These are phyloP conservation scores for Tripterygium wilfordii DNA, from an alignment of 177 flowering plant species.

Conservation along the genomic window DNA sequence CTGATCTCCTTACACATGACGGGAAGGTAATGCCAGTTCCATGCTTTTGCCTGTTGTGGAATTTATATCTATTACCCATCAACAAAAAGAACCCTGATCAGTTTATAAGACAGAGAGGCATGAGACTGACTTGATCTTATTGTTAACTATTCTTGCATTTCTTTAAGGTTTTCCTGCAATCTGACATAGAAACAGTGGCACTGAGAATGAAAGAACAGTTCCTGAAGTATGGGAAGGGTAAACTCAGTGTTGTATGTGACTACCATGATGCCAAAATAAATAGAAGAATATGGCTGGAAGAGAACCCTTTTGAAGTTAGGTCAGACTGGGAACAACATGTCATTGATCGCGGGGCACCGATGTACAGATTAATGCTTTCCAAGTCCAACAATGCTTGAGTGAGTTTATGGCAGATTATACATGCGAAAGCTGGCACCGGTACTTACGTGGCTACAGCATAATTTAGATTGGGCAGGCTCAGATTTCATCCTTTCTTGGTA, in stretches of 20 bases:
- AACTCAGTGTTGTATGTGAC: slow-evolving; percentile 26
- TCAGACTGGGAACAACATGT: slow-evolving; percentile 95
- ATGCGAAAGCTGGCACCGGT: too few relatives aligned
- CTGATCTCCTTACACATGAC: slow-evolving; percentile 45
- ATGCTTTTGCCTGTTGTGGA: background rate
- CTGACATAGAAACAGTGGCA: slow-evolving; percentile 76
- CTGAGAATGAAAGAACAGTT: slow-evolving; percentile 67
- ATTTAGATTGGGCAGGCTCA: too few relatives aligned
- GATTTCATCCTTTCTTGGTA: too few relatives aligned
- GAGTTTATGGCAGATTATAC: background rate
- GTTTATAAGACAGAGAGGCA: too few relatives aligned
- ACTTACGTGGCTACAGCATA: too few relatives aligned
- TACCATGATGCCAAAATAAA: slow-evolving; percentile 11
- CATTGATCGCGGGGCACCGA: slow-evolving; percentile 62
- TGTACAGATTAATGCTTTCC: slow-evolving; percentile 72
- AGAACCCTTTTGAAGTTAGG: slow-evolving; percentile 73
- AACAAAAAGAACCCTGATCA: too few relatives aligned
- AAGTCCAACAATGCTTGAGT: slow-evolving; percentile 18
- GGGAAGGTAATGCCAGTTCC: slow-evolving; percentile 57
- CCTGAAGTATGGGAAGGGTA: slow-evolving; percentile 56
- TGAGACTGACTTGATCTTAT: too few relatives aligned
- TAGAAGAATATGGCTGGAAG: slow-evolving; percentile 50
- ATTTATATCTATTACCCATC: too few relatives aligned
- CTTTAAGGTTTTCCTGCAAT: slow-evolving; percentile 73
- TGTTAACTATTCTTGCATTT: background rate